A percentile compares a stretch with the other conserved stretches of the same genome.
These are phyloP conservation scores for Suillus plorans DNA, from an alignment of 768 basidiomycete species.

Conservation along the genomic window DNA sequence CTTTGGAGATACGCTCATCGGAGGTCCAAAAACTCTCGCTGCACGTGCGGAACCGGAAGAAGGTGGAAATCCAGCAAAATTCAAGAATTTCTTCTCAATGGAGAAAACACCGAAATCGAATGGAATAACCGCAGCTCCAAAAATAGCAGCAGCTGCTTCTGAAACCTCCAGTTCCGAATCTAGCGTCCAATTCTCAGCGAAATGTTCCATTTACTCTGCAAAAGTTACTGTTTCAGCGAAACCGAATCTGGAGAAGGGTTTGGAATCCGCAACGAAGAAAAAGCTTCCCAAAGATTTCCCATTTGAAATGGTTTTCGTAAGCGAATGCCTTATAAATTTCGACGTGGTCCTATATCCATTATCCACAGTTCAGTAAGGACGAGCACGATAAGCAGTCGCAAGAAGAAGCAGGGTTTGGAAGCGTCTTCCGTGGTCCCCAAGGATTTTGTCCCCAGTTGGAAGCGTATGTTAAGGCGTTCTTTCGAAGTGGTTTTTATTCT, in stretches of 20 bases:
- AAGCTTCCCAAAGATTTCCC: constrained; percentile 70
- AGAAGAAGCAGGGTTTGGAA: constrained; percentile 67
- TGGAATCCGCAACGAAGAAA: constrained; percentile 89
- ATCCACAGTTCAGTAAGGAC: constrained; percentile 63
- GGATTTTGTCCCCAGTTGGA: constrained; percentile 81
- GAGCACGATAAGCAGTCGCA: constrained; percentile 68
- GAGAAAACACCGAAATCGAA: background rate
- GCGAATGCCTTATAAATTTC: constrained; percentile 19
- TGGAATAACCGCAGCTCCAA: background rate
- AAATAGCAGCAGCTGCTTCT: background rate
- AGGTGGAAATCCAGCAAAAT: constrained; percentile 3
- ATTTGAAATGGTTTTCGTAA: constrained; percentile 80
- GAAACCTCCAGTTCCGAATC: background rate
- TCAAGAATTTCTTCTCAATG: background rate
- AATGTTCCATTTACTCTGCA: constrained; percentile 17
- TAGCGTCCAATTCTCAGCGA: background rate
- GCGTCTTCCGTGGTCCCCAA: constrained; percentile 59
- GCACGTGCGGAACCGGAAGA: background rate
- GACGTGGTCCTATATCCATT: background rate
- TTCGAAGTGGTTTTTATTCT: background rate
- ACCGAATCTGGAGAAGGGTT: constrained; percentile 60
- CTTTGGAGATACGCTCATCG: background rate
- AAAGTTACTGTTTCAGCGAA: constrained; percentile 54
- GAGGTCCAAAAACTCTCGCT: background rate
- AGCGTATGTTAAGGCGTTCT: constrained; percentile 42